Evolutionary conservation across 2,329 filamentous ascomycete species (phyloP).

Genomic region (Diaporthe destruens): DNA sequence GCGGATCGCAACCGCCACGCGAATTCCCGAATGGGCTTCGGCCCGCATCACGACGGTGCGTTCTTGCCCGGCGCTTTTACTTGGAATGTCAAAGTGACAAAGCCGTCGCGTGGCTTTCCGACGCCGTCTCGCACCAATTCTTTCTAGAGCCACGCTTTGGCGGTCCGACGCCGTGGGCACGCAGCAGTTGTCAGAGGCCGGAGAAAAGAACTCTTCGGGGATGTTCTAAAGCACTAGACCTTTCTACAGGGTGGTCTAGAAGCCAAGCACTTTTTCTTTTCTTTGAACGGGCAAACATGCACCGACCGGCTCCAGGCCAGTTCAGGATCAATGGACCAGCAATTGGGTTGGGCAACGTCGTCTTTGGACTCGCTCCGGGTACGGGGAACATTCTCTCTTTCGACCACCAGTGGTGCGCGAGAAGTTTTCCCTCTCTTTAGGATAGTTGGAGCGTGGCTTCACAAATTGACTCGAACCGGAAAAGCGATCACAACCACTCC

Average conservation of each 20-base stretch:
- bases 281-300: not conserved
- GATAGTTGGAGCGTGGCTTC: not conserved
- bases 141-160: not conserved
- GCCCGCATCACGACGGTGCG: conserved; percentile 12
- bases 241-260: not conserved
- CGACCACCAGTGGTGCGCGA: not conserved
- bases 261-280: not conserved
- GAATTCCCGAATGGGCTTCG: conserved; percentile 6
- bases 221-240: not conserved
- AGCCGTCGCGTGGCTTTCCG: conserved; percentile 18
- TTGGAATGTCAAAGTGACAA: conserved; percentile 8
- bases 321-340: not conserved
- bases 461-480: not conserved
- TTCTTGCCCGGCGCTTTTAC: conserved; percentile 25
- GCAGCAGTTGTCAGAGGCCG: not conserved
- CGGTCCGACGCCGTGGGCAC: not conserved
- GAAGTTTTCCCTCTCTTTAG: not conserved
- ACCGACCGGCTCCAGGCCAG: not conserved
- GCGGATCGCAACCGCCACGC: not conserved
- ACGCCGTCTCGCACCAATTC: conserved; percentile 7
- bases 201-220: not conserved
- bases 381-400: not conserved
- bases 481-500: not conserved
- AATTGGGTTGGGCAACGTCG: not conserved
- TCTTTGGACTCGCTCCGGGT: not conserved